phyloP scores from a whole-genome alignment of 495 filamentous ascomycete genomes.

The Lichina pygmaea region DNA sequence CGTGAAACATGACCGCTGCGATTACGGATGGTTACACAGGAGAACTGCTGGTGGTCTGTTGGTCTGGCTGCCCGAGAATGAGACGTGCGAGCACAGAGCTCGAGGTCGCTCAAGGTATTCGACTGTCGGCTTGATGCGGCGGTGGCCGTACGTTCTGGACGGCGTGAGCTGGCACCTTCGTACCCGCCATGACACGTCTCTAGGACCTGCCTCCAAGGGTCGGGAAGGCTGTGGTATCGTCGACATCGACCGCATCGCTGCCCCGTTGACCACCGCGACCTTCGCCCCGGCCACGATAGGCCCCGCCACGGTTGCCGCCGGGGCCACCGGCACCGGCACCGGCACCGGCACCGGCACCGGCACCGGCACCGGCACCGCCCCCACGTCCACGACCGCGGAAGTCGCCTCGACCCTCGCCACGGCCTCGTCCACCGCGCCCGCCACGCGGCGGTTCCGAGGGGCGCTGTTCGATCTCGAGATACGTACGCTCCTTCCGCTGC shows the following conservation, averaged over 20 bases:
- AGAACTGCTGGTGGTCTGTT: too few species aligned
- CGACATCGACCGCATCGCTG: slow-evolving; percentile 24
- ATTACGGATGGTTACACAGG: too few species aligned
- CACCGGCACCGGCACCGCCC: slow-evolving; percentile 13
- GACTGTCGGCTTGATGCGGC: too few species aligned
- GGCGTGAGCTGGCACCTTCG: too few species aligned
- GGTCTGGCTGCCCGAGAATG: too few species aligned
- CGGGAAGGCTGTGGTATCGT: slow-evolving; percentile 44
- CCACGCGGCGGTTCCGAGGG: slow-evolving; percentile 34
- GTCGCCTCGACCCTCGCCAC: slow-evolving; percentile 16
- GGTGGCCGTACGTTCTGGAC: too few species aligned
- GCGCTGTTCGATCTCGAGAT: slow-evolving; percentile 63
- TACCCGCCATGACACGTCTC: too few species aligned
- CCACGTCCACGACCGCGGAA: slow-evolving; percentile 8
- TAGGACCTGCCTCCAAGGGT: slow-evolving; percentile 22
- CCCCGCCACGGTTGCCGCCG: slow-evolving; percentile 9
- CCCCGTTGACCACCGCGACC: slow-evolving; percentile 7
- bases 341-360: slow-evolving; percentile 13
- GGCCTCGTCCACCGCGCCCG: slow-evolving; percentile 16
- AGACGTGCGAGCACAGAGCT: too few species aligned
- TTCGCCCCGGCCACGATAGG: slow-evolving; percentile 11
- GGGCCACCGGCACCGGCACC: too few species aligned
- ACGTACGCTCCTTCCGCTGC: slow-evolving; percentile 76
- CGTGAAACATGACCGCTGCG: too few species aligned
- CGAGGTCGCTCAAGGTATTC: too few species aligned